Base-by-base conservation (phyloP, 495 filamentous ascomycete genomes). In the Podospora tetraspora region DNA sequence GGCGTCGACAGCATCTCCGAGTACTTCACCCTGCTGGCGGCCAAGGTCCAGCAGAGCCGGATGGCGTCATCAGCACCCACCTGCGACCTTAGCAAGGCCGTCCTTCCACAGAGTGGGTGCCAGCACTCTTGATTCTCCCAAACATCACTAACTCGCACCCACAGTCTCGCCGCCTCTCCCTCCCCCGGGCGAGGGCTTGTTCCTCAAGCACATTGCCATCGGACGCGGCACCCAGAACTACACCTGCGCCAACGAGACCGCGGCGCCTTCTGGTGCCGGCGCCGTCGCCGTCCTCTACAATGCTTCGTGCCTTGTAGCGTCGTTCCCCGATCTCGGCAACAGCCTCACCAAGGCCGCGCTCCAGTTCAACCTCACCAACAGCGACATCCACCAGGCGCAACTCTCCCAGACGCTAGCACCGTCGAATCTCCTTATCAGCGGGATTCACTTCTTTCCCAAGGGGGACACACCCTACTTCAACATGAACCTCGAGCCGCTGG, bases 171-270 rank as follows among this genome's bases (percentile, higher is more conserved):
- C 72, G 30, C 78, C 82, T 57, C 83, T 95, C 8, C 87, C 89
- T 9, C 65, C 84, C 56, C 86, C 87, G 16, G 79, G 82, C 21
- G 68, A 82, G 10, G 90, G 87, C 63, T 79, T 91, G 16, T 78
- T 64, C 1, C 81, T 92, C 30, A 86, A 84, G 75, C 92, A 95
- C 74, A 89, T 97, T 32, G 92, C 88, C 72, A 82, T 98, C 62
- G 94, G 94, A 73, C 89, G 92, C 37, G 94, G 94, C 52, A 94
- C 89, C 12, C 86, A 97, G 82, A 97, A 97, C 84, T 98, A 97
- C 79, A 93, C 92, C 67, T 97, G 94, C 83, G 82, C 80, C 64
- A 84, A 86, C 70, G 73, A 85, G 3, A 77, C 82, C 1, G 84
- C 87, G 0, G 75, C 79, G 0, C 94, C 94, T n/a, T 75, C 75